Evolutionary conservation across 257 asterid species (phyloP).

Genomic region (Misopates orontium): DNA sequence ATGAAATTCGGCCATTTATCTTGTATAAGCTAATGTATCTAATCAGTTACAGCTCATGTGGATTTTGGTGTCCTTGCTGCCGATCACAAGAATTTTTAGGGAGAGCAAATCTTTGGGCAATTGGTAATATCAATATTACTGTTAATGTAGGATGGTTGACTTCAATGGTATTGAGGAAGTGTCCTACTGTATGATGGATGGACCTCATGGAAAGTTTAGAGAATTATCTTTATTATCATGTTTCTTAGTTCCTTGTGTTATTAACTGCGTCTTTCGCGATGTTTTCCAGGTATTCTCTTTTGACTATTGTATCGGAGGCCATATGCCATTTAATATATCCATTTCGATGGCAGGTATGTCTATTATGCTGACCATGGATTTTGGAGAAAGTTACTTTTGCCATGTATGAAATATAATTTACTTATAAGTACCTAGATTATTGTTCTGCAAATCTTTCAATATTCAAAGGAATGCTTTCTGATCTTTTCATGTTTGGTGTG

Average conservation of each 20-base stretch:
- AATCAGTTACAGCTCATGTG: background rate
- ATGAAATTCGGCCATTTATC: background rate
- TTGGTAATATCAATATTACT: background rate
- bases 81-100: background rate
- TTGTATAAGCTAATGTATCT: background rate
- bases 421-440: constrained; percentile 25
- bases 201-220: background rate
- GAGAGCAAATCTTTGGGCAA: background rate
- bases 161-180: background rate
- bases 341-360: constrained; percentile 95
- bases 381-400: constrained; percentile 24
- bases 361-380: constrained; percentile 21
- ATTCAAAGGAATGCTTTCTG: constrained; percentile 42
- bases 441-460: constrained; percentile 30
- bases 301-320: constrained; percentile 96
- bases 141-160: background rate
- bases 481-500: constrained; percentile 56
- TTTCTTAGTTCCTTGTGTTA: constrained; percentile 9
- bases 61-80: background rate
- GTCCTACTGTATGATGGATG: background rate
- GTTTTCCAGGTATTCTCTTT: constrained; percentile 80
- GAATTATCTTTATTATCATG: background rate
- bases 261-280: constrained; percentile 14
- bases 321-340: constrained; percentile 97
- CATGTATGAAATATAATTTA: constrained; percentile 14